Evolutionary conservation across 257 asterid species (phyloP).

Genomic region (Primulina huaijiensis): DNA sequence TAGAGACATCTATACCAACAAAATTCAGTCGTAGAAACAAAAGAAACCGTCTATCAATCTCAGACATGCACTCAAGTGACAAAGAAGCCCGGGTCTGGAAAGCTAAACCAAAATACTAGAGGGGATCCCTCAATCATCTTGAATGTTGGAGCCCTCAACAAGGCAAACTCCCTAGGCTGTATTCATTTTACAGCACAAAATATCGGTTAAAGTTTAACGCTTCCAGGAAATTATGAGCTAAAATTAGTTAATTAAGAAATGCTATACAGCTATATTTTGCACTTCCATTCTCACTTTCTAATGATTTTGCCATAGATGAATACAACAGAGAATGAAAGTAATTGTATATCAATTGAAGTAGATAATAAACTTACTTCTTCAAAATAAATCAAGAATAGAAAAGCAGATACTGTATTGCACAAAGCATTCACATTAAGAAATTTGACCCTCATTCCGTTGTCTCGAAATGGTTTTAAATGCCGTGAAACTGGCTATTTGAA

Average conservation of each 20-base stretch:
- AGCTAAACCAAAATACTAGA: slow-evolving; percentile 1
- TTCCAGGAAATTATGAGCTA: neutral
- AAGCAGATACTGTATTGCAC: neutral
- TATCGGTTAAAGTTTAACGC: neutral
- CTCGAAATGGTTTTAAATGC: neutral
- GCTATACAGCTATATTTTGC: neutral
- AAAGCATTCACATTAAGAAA: neutral
- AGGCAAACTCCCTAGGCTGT: slow-evolving; percentile 3
- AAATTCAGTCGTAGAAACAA: neutral
- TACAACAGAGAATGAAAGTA: neutral
- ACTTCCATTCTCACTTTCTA: neutral
- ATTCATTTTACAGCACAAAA: neutral
- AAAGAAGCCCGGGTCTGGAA: slow-evolving; percentile 14
- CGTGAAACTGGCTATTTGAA: neutral
- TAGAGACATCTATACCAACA: slow-evolving; percentile 9
- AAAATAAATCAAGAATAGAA: neutral
- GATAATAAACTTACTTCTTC: neutral
- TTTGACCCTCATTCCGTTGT: neutral
- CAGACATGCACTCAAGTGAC: slow-evolving; percentile 16
- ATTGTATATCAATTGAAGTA: neutral
- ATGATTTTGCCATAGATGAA: neutral
- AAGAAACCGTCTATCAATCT: slow-evolving; percentile 26
- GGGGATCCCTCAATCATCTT: slow-evolving; percentile 22
- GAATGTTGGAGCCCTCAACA: slow-evolving; percentile 2
- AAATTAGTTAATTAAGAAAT: no score